Conservation (phyloP, 441 rosid species). For the Kokia cookei region DNA sequence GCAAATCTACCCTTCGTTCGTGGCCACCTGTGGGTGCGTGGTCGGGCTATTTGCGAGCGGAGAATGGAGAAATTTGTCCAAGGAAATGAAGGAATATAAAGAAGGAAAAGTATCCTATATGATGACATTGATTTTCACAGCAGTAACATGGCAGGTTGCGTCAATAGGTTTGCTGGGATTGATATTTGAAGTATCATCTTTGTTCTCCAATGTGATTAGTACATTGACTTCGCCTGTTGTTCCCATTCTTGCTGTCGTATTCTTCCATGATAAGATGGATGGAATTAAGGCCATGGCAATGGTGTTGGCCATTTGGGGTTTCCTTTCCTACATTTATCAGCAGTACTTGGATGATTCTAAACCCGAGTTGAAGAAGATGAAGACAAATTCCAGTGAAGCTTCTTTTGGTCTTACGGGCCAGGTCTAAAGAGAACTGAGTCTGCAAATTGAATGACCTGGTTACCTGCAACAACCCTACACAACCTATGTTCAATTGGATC, state of each 20-base stretch:
- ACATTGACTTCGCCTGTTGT: constrained; percentile 39
- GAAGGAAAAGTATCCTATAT: constrained; percentile 34
- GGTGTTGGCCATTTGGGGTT: constrained; percentile 53
- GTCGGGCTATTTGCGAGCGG: constrained; percentile 51
- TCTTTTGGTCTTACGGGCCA: background rate
- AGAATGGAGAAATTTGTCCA: constrained; percentile 33
- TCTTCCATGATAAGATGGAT: constrained; percentile 46
- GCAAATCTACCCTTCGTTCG: constrained; percentile 42
- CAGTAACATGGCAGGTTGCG: constrained; percentile 44
- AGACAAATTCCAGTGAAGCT: background rate
- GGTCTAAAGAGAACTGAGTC: background rate
- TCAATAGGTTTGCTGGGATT: constrained; percentile 42
- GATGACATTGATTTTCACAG: constrained; percentile 48
- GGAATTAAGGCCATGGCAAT: constrained; percentile 43
- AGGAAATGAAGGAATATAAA: constrained; percentile 32
- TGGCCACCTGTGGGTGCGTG: constrained; percentile 35
- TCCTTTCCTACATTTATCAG: constrained; percentile 45
- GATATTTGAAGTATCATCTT: constrained; percentile 41
- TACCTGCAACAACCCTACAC: too few species aligned
- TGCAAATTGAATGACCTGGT: too few species aligned
- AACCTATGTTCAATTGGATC: too few species aligned
- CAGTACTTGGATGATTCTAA: constrained; percentile 37
- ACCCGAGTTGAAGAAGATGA: constrained; percentile 12
- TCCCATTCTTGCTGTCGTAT: constrained; percentile 42
- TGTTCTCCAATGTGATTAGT: constrained; percentile 48